Percentiles rank a stretch among this genome's conserved stretches.
phyloP scores from a whole-genome alignment of 2,329 filamentous ascomycete genomes.

The Thielaviopsis ethacetica region DNA sequence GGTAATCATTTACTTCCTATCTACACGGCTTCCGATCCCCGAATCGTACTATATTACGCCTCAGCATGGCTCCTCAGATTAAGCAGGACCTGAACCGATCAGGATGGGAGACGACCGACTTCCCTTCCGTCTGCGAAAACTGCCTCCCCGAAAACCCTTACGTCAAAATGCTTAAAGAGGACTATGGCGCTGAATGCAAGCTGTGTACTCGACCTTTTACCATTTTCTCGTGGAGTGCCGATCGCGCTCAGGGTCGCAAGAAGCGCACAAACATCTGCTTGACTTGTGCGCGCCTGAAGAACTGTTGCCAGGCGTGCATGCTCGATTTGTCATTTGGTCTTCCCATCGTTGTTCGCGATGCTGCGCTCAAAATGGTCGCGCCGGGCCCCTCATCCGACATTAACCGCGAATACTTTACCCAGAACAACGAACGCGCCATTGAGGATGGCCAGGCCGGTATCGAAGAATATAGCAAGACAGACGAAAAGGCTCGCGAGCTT shows the following conservation, averaged over 20 bases:
- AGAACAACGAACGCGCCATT: slow-evolving; percentile 90
- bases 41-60: background rate
- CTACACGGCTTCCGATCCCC: background rate
- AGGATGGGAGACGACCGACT: slow-evolving; percentile 88
- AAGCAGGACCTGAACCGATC: slow-evolving; percentile 92
- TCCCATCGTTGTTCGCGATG: slow-evolving; percentile 87
- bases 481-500: slow-evolving; percentile 87
- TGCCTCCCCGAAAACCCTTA: slow-evolving; percentile 94
- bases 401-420: slow-evolving; percentile 93
- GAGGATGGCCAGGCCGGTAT: slow-evolving; percentile 74
- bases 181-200: slow-evolving; percentile 78
- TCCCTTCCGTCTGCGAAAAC: slow-evolving; percentile 77
- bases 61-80: slow-evolving; percentile 68
- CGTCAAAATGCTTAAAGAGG: slow-evolving; percentile 97
- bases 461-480: slow-evolving; percentile 91
- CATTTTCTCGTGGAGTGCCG: slow-evolving; percentile 85
- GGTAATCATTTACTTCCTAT: background rate
- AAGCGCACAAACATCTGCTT: slow-evolving; percentile 92
- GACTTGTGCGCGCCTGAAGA: slow-evolving; percentile 92
- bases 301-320: slow-evolving; percentile 99
- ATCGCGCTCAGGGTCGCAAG: slow-evolving; percentile 71
- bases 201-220: slow-evolving; percentile 90
- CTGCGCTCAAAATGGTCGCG: slow-evolving; percentile 92
- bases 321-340: slow-evolving; percentile 91
- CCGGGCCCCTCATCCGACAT: slow-evolving; percentile 83